Evolutionary conservation across 2,329 filamentous ascomycete genomes (phyloP).

Genomic region (Zalaria sp.): DNA sequence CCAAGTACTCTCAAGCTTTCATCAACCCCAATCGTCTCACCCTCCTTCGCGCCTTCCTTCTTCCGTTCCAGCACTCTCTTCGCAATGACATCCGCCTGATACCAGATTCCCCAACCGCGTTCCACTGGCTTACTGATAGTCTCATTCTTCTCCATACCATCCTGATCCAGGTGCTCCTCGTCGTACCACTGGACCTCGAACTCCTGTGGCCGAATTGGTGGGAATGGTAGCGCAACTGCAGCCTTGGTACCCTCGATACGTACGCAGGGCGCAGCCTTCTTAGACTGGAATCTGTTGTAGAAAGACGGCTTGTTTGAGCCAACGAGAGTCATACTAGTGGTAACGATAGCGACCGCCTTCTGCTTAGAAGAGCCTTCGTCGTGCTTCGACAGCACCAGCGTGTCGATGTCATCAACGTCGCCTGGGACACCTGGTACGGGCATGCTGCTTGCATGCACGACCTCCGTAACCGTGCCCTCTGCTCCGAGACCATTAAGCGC

Average conservation of each 20-base stretch:
- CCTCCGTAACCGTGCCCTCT: too few relatives aligned
- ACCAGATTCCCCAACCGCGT: conserved; percentile 17
- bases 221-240: conserved; percentile 13
- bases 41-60: background rate
- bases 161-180: conserved; percentile 9
- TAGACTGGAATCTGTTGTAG: too few relatives aligned
- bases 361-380: too few relatives aligned
- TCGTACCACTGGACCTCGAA: conserved; percentile 15
- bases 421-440: too few relatives aligned
- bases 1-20: conserved; percentile 10
- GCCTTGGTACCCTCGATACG: conserved; percentile 14
- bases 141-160: conserved; percentile 14
- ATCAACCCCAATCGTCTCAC: conserved; percentile 9
- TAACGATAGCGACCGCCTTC: too few relatives aligned
- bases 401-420: too few relatives aligned
- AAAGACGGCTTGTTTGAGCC: too few relatives aligned
- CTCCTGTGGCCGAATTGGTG: conserved; percentile 13
- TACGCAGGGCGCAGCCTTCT: background rate
- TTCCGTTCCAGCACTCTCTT: background rate
- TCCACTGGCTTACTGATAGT: conserved; percentile 12
- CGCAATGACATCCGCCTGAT: conserved; percentile 17
- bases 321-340: too few relatives aligned
- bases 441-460: too few relatives aligned
- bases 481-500: conserved; percentile 6
- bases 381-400: too few relatives aligned